phyloP scores from a whole-genome alignment of 106 monocot species.

The Gastrodia elata region DNA sequence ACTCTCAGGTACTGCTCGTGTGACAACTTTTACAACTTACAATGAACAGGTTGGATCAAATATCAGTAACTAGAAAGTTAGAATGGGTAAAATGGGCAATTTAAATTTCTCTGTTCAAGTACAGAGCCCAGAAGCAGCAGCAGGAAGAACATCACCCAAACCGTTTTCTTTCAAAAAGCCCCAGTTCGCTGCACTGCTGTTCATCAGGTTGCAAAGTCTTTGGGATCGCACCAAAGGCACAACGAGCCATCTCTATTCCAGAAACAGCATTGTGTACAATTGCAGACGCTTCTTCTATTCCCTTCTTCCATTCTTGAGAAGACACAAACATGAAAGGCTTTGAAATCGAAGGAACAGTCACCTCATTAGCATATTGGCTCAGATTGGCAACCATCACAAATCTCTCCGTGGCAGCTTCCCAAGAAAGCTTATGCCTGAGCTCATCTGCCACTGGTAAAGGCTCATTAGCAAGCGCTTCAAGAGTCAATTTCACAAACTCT shows the following conservation, averaged over 20 bases:
- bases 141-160: background rate
- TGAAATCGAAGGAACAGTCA: background rate
- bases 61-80: no score
- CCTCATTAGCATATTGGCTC: background rate
- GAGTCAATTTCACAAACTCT: constrained; percentile 49
- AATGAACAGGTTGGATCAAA: no score
- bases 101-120: no score
- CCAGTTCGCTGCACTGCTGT: constrained; percentile 46
- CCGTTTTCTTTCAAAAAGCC: constrained; percentile 6
- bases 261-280: constrained; percentile 45
- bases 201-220: constrained; percentile 48
- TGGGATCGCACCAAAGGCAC: constrained; percentile 56
- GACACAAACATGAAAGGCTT: constrained; percentile 27
- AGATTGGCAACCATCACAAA: constrained; percentile 43
- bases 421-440: constrained; percentile 46
- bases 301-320: constrained; percentile 19
- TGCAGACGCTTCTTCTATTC: constrained; percentile 45
- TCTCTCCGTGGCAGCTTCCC: constrained; percentile 64
- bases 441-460: constrained; percentile 41
- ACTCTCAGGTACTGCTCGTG: no score
- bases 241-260: constrained; percentile 37
- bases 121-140: background rate
- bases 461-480: constrained; percentile 31
- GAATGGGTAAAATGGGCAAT: no score
- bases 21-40: no score